Evolutionary conservation across 352 stramenopile genomes (phyloP), one percentile per base, ranked within the genome.

Genomic region (Globisporangium uncinulatum): DNA sequence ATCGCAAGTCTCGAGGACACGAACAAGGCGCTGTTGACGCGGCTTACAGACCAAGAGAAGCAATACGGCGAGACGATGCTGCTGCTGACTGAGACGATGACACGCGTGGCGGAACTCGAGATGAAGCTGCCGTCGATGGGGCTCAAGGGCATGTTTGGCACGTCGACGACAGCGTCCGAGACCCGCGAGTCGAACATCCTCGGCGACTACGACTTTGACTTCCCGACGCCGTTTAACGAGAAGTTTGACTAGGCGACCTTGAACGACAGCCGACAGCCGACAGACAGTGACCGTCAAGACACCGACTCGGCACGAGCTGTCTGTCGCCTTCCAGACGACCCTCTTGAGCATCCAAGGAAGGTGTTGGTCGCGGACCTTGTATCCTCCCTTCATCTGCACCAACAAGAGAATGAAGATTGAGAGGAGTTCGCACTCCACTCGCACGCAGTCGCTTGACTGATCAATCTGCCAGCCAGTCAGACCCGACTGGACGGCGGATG

Each of bases 61-160:
- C 84, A 94, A 62, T 91, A 94, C 69, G 83, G 88, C 51, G 79
- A 94, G 59, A 83, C 81, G 21, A 94, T 92, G 84, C 67, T 94
- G 61, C 61, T 94, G 58, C 69, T 94, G 20, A 91, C 80, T 10
- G 83, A 88, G 54, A 94, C 84, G 41, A 91, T 94, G 81, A 92
- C 84, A 29, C 79, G 84, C 51, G 76, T 94, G 32, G 82, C 82
- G 8, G 79, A 94, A 62, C 83, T 94, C 65, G 84, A 94, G 66
- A 84, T 90, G 31, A 80, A 76, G 45, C 76, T 77, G 5, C 76
- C 80, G 5, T 75, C 59, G 17, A 71, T 79, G 17, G 70, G 70
- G 13, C 61, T 61, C 51, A 85, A 85, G 57, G 70, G 63, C 29
- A 76, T 69, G 29, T 63, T 71, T 53, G 73, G 66, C 51, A 83